These are phyloP conservation scores for Drechslerella coelobrocha DNA, from an alignment of 2,329 filamentous ascomycete genomes.

Conservation along the genomic window DNA sequence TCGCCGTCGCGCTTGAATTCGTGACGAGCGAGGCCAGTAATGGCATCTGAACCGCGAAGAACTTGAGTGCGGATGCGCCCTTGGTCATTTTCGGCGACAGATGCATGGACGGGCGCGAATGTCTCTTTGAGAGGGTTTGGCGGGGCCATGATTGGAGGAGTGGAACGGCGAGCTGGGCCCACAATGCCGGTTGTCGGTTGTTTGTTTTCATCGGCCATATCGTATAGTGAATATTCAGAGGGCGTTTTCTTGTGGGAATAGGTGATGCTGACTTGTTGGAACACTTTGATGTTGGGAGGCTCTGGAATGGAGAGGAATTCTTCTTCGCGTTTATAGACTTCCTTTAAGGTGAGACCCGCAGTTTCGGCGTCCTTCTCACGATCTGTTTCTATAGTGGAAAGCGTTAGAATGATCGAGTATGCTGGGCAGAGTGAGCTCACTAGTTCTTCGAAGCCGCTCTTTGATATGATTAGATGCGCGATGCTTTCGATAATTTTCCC, in stretches of 20 bases:
- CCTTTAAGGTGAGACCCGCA: not conserved
- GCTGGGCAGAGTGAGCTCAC: not conserved
- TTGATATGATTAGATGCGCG: not conserved
- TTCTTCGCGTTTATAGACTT: constrained; percentile 13
- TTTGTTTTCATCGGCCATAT: constrained; percentile 28
- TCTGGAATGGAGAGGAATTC: not conserved
- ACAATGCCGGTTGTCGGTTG: constrained; percentile 10
- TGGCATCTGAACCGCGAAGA: constrained; percentile 32
- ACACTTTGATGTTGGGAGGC: constrained; percentile 10
- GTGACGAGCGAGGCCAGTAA: constrained; percentile 40
- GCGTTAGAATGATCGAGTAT: not conserved
- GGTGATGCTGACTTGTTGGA: not conserved
- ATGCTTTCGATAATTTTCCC: not conserved
- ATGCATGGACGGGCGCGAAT: constrained; percentile 13
- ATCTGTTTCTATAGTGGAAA: not conserved
- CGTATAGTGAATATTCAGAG: too few relatives aligned
- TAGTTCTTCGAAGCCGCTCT: constrained; percentile 1
- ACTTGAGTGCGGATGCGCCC: constrained; percentile 45
- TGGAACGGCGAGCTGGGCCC: not conserved
- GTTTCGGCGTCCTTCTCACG: constrained; percentile 2
- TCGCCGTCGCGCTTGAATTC: constrained; percentile 47
- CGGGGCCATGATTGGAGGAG: not conserved
- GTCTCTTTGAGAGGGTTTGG: constrained; percentile 21
- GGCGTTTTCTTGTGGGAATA: not conserved
- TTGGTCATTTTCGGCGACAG: constrained; percentile 13